Percentiles rank a stretch among this genome's conserved stretches.
Conservation (phyloP, 768 basidiomycete genomes). For the Boletus bicolor region DNA sequence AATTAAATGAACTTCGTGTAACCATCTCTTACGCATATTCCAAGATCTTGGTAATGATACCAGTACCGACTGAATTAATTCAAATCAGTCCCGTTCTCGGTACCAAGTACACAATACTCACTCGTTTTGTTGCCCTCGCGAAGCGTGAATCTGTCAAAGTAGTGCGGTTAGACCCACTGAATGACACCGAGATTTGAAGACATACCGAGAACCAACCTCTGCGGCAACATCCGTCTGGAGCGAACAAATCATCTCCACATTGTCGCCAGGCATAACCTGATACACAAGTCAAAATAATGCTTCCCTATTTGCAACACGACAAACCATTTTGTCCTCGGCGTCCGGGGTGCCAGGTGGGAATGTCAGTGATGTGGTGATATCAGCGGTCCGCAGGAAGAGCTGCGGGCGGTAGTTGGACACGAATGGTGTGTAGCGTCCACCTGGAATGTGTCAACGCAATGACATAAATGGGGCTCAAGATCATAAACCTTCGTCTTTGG, state of each 20-base stretch:
- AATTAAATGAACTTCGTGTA: slow-evolving; percentile 14
- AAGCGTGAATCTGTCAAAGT: slow-evolving; percentile 65
- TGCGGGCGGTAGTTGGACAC: slow-evolving; percentile 93
- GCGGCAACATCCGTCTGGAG: slow-evolving; percentile 84
- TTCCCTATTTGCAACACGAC: slow-evolving; percentile 10
- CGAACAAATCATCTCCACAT: slow-evolving; percentile 86
- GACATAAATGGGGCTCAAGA: slow-evolving; percentile 44
- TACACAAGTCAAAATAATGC: not conserved
- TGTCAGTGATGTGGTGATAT: slow-evolving; percentile 78
- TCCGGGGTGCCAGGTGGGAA: slow-evolving; percentile 86
- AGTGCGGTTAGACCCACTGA: not conserved
- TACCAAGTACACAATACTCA: slow-evolving; percentile 34
- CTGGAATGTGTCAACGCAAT: slow-evolving; percentile 17
- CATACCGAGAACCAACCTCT: slow-evolving; percentile 80
- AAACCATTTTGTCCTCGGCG: slow-evolving; percentile 83
- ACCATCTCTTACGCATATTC: slow-evolving; percentile 33
- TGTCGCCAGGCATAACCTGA: slow-evolving; percentile 96
- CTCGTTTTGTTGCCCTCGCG: slow-evolving; percentile 93
- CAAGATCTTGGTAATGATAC: slow-evolving; percentile 86
- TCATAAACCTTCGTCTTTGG: slow-evolving; percentile 40
- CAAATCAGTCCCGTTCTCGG: slow-evolving; percentile 11
- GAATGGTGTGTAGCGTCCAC: slow-evolving; percentile 89
- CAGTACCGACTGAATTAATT: slow-evolving; percentile 72
- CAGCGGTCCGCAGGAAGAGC: slow-evolving; percentile 92
- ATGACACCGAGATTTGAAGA: not conserved